Evolutionary conservation across 176 grass and related monocot species (phyloP), one percentile per base, ranked within the genome.

Genomic region (Triticum monococcum): DNA sequence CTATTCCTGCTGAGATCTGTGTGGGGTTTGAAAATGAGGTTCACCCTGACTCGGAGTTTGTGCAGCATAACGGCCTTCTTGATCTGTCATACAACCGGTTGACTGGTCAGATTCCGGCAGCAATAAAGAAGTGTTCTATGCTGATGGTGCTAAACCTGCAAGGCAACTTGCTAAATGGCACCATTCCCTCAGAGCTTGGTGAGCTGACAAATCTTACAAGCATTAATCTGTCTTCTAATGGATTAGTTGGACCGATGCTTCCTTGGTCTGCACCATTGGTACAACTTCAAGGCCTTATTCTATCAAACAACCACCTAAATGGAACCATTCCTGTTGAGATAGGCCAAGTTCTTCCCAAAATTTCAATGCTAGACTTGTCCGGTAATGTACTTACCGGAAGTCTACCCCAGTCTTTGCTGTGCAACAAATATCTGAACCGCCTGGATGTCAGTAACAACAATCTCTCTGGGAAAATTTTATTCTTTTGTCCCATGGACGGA

Each of bases 31-130:
- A 90, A 81, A 90, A 81, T 77, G 84, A 78, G 40, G 81, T 66
- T 86, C 91, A 90, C 79, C 94, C 97, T 4, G 94, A 94, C 87
- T 99, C 97, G 0, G 97, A 99, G 77, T 99, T 99, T 91, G 79
- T 90, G 50, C 97, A 96, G 84, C 97, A 99, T 59, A 90, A 99
- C 28, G 97, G 97, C 18, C 84, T 96, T 62, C 92, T 99, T 66
- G 97, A 99, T 89, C 87, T 99, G 3, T 96, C 97, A 41, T 93
- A 91, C 75, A 99, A 99, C 75, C 85, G 26, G 52, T 81, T 99
- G 77, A 91, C 82, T 36, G 87, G 97, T 79, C 79, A 86, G 62
- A 99, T 99, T 69, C 97, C 97, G 9, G 35, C 87, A 80, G 83
- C 62, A 4, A 91, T 99, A 18, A 94, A 89, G 79, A 88, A 91